Evolutionary conservation across 202 grass and related monocot species (phyloP).

Genomic region (Hordeum pubiflorum): DNA sequence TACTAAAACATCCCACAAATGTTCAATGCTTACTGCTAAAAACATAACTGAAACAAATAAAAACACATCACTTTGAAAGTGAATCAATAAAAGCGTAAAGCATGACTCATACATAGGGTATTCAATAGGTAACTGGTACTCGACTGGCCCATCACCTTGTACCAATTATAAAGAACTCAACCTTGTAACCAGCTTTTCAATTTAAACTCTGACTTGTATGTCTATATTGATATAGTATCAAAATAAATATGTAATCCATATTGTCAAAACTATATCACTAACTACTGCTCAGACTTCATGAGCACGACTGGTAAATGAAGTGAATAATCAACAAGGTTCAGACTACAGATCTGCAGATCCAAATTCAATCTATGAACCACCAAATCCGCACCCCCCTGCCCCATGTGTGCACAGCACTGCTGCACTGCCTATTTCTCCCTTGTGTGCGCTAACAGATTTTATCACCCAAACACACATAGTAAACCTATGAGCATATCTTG

Average conservation of each 20-base stretch:
- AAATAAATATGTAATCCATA: not conserved
- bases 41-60: not conserved
- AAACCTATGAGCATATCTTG: not conserved
- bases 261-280: not conserved
- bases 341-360: not conserved
- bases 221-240: not conserved
- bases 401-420: no score
- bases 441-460: not conserved
- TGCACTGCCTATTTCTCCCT: no score
- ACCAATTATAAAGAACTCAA: not conserved
- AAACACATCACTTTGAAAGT: not conserved
- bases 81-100: not conserved
- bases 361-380: not conserved
- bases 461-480: not conserved
- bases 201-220: not conserved
- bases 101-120: not conserved
- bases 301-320: not conserved
- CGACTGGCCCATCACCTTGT: not conserved
- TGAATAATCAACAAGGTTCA: not conserved
- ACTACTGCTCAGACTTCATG: not conserved
- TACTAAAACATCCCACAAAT: not conserved
- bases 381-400: no score
- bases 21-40: not conserved
- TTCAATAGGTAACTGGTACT: not conserved
- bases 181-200: not conserved